These are phyloP conservation scores for Cynara cardunculus DNA, from an alignment of 129 eudicot genomes.

Conservation along the genomic window DNA sequence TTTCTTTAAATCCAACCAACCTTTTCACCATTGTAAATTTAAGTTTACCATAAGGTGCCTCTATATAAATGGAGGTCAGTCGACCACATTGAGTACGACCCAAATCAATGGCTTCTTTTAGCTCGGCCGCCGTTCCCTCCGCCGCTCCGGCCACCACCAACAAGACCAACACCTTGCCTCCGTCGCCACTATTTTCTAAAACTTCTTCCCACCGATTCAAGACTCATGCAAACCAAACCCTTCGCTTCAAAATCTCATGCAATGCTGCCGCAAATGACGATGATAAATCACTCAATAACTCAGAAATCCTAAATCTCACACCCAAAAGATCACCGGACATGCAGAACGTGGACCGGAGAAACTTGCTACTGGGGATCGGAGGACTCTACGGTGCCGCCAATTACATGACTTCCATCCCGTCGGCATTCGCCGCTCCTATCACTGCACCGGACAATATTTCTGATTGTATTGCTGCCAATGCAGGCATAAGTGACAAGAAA, in stretches of 20 bases:
- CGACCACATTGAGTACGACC: background rate
- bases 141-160: background rate
- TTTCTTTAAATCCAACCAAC: too few relatives aligned
- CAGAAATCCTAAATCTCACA: background rate
- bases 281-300: background rate
- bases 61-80: background rate
- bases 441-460: background rate
- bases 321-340: background rate
- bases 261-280: background rate
- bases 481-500: background rate
- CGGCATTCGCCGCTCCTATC: background rate
- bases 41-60: too few relatives aligned
- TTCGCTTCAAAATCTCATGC: background rate
- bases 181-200: background rate
- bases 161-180: background rate
- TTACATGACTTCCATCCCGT: background rate
- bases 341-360: background rate
- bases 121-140: background rate
- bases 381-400: conserved; percentile 1
- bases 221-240: background rate
- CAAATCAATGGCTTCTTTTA: background rate
- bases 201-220: background rate
- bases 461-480: background rate
- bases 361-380: background rate
- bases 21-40: too few relatives aligned